Evolutionary conservation across 768 basidiomycete species (phyloP).

Genomic region (Leccinum sublutescens): DNA sequence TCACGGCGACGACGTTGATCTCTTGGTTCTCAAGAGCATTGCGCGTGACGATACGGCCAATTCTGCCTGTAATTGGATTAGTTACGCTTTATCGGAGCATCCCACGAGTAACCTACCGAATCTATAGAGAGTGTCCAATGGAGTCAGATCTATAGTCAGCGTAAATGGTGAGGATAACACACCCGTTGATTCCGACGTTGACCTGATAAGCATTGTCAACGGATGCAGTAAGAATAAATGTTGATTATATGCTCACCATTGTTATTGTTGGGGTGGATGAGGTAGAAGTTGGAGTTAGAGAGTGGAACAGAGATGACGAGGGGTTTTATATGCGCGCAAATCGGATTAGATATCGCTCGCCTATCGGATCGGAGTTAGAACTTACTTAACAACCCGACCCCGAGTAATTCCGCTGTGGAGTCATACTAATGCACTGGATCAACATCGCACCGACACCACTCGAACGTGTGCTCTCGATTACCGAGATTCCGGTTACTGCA

Average conservation of each 20-base stretch:
- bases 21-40: slow-evolving; percentile 80
- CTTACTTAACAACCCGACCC: slow-evolving; percentile 2
- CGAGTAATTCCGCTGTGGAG: not conserved
- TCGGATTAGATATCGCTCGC: not conserved
- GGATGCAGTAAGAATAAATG: not conserved
- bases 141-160: slow-evolving; percentile 14
- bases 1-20: slow-evolving; percentile 88
- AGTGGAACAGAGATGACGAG: slow-evolving; percentile 1
- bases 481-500: too few species aligned
- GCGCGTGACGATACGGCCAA: slow-evolving; percentile 96
- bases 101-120: slow-evolving; percentile 58
- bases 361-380: slow-evolving; percentile 31
- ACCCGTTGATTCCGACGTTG: slow-evolving; percentile 98
- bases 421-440: not conserved
- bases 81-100: not conserved
- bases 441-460: slow-evolving; percentile 7
- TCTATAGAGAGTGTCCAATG: slow-evolving; percentile 32
- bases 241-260: slow-evolving; percentile 24
- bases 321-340: slow-evolving; percentile 27
- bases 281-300: slow-evolving; percentile 4
- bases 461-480: slow-evolving; percentile 11
- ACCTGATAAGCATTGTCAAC: slow-evolving; percentile 38
- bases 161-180: slow-evolving; percentile 27
- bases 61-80: slow-evolving; percentile 67
- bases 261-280: slow-evolving; percentile 11